These are phyloP conservation scores for Xylaria sp. DNA, from an alignment of 2,329 filamentous ascomycete genomes.

Conservation along the genomic window DNA sequence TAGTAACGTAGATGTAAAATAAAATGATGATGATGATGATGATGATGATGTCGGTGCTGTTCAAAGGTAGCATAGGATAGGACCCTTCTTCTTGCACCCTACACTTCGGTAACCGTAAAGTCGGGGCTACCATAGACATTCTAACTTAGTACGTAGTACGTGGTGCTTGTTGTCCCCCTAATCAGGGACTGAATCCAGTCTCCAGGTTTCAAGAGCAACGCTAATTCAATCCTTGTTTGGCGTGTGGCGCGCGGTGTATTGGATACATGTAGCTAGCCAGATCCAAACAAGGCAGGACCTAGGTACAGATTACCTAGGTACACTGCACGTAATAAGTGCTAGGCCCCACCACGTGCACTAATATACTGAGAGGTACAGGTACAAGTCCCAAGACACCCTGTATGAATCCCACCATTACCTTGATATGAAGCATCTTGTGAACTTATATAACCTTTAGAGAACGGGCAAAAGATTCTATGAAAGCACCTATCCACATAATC, in stretches of 20 bases:
- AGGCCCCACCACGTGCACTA: no score
- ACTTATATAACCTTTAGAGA: neutral
- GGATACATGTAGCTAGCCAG: neutral
- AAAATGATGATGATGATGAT: conserved; percentile 18
- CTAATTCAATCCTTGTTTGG: conserved; percentile 11
- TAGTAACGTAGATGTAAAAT: neutral
- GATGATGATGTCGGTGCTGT: conserved; percentile 9
- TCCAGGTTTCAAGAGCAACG: conserved; percentile 27
- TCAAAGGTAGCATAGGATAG: neutral
- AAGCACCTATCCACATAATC: neutral
- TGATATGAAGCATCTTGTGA: no score
- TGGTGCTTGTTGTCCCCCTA: conserved; percentile 1
- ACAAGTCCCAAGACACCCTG: no score
- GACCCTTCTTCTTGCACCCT: neutral
- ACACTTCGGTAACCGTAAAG: neutral
- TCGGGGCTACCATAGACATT: neutral
- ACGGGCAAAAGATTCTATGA: neutral
- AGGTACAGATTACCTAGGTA: no score
- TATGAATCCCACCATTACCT: no score
- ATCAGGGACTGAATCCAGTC: conserved; percentile 13
- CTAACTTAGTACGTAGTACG: neutral
- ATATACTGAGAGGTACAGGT: no score
- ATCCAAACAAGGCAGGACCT: neutral
- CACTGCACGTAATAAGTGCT: no score
- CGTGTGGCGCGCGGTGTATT: neutral